phyloP scores from a whole-genome alignment of 2,329 filamentous ascomycete species.

The Neonectria faginata region DNA sequence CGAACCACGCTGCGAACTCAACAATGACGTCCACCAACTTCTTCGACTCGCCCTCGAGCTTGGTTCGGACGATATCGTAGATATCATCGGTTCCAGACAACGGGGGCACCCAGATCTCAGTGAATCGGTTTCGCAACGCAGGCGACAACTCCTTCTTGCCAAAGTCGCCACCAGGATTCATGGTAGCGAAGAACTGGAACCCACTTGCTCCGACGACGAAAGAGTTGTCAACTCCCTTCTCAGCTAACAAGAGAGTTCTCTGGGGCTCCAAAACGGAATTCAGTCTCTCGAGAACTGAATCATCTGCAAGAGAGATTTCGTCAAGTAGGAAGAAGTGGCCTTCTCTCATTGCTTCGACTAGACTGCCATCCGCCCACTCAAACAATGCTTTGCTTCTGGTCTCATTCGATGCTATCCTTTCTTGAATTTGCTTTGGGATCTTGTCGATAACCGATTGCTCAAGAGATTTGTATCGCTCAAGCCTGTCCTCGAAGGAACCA shows the following conservation, averaged over 20 bases:
- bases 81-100: constrained; percentile 88
- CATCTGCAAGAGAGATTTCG: constrained; percentile 97
- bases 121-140: constrained; percentile 94
- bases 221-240: constrained; percentile 89
- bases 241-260: constrained; percentile 87
- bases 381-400: constrained; percentile 86
- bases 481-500: constrained; percentile 64
- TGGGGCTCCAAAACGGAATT: constrained; percentile 96
- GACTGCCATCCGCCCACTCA: constrained; percentile 94
- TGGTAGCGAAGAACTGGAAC: constrained; percentile 97
- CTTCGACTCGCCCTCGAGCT: constrained; percentile 69
- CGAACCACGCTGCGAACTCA: constrained; percentile 93
- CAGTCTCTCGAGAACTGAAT: constrained; percentile 93
- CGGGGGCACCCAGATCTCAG: constrained; percentile 97
- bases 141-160: constrained; percentile 98
- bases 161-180: constrained; percentile 99
- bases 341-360: constrained; percentile 92
- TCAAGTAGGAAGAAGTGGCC: constrained; percentile 94
- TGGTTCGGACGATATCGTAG: constrained; percentile 84
- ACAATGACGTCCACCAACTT: constrained; percentile 77
- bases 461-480: constrained; percentile 64
- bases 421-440: constrained; percentile 61
- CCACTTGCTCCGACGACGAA: constrained; percentile 79
- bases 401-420: constrained; percentile 60
- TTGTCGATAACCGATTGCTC: constrained; percentile 61